These are phyloP conservation scores for Fraxinus sp. DNA, from an alignment of 305 asterid species.

Conservation along the genomic window DNA sequence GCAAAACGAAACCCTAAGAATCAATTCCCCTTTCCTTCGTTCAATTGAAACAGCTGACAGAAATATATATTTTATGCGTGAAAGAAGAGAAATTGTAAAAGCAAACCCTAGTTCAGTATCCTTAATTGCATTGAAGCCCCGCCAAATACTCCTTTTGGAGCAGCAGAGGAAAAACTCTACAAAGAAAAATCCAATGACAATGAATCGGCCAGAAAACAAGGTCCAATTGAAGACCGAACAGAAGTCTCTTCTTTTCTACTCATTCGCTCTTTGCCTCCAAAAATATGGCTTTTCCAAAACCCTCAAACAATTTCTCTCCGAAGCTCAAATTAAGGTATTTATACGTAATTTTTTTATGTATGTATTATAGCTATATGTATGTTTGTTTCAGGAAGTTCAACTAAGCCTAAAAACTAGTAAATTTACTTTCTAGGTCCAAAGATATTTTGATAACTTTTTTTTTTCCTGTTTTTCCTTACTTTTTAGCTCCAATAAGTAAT, in stretches of 20 bases:
- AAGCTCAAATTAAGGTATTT: constrained; percentile 28
- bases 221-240: constrained; percentile 33
- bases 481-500: not conserved
- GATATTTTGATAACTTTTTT: not conserved
- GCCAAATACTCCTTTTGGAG: constrained; percentile 44
- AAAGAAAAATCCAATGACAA: constrained; percentile 27
- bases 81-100: constrained; percentile 24
- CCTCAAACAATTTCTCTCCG: constrained; percentile 40
- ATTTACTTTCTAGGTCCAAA: not conserved
- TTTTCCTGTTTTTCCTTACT: not conserved
- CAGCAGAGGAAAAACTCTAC: constrained; percentile 27
- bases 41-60: not conserved
- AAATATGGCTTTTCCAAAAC: constrained; percentile 46
- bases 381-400: not conserved
- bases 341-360: not conserved
- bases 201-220: constrained; percentile 1
- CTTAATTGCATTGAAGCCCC: constrained; percentile 42
- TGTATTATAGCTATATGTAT: not conserved
- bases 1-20: not conserved
- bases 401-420: not conserved
- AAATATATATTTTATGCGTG: constrained; percentile 27
- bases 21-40: not conserved
- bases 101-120: constrained; percentile 34
- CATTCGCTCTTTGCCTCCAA: constrained; percentile 49
- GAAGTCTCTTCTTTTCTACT: constrained; percentile 35